Evolutionary conservation across 192 early-diverging fungal species (phyloP).

Genomic region (Chytriomyces confervae): DNA sequence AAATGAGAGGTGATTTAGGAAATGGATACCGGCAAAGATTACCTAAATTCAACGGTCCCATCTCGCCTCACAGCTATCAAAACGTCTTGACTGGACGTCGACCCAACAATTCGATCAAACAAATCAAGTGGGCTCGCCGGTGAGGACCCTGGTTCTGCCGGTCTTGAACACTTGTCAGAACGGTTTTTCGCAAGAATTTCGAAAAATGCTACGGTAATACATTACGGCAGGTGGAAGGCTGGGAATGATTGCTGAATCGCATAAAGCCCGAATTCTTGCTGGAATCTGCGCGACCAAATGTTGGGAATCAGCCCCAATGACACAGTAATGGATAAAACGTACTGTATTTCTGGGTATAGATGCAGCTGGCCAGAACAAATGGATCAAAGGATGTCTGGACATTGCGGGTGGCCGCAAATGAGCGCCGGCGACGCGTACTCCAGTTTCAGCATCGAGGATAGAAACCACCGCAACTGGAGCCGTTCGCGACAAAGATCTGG

Average conservation of each 20-base stretch:
- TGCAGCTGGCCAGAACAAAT: not conserved
- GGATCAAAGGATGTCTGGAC: not conserved
- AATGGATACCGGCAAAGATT: not conserved
- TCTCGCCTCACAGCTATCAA: not conserved
- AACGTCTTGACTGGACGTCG: not conserved
- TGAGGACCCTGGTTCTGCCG: not conserved
- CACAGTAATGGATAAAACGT: too few species aligned
- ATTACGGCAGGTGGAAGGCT: not conserved
- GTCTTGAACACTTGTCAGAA: not conserved
- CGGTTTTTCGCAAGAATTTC: not conserved
- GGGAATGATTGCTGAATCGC: not conserved
- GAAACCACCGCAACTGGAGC: not conserved
- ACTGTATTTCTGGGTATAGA: too few species aligned
- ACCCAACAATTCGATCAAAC: slow-evolving; percentile 14
- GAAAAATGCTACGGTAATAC: not conserved
- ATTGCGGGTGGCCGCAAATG: not conserved
- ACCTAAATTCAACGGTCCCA: slow-evolving; percentile 17
- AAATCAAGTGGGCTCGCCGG: not conserved
- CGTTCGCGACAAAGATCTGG: not conserved
- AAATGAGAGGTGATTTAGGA: not conserved
- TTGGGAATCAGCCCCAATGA: too few species aligned
- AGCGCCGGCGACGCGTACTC: not conserved
- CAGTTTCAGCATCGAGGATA: not conserved
- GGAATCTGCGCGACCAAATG: not conserved
- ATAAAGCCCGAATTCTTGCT: not conserved